Base-by-base conservation (phyloP, 106 monocot genomes). In the Chionographis japonica region DNA sequence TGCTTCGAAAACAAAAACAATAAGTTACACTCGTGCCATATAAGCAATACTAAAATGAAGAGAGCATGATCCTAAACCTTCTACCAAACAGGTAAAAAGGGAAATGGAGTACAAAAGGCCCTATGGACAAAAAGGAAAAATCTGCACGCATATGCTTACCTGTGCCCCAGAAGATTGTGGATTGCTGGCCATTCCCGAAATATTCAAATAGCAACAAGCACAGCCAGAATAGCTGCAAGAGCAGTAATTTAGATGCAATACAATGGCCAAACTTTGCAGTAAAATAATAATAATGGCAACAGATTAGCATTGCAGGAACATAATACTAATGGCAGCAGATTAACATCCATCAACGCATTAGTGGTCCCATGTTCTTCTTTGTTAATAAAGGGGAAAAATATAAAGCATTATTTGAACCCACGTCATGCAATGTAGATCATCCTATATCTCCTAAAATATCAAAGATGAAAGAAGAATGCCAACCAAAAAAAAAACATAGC, bases 81-180 rank as follows among this genome's bases (percentile, higher is more conserved):
- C 52, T 54, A 54, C 0, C 14, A 18, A 63, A 11, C 14, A 13
- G 38, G 8, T 67, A 37, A 56, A 42, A 52, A 4, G 12, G 15
- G 51, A 27, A 71, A 37, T 37, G 49, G 46, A 37, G 56, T 4
- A 66, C 3, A 51, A 19, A 19, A 40, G 27, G 27, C 27, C 1
- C 27, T 27, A 27, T 38, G 12, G 18, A 18, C 12, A 69, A 13
- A 49, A 0, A 36, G 40, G 50, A 18, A 54, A 17, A 6, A 2
- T 41, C 19, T 35, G 4, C 15, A 68, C 61, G 58, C 6, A 13
- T 58, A 38, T 3, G 20, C 13, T 46, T 80, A 90, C 90, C 90
- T 83, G 91, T 51, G 80, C 61, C 54, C 83, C 87, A 72, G 91
- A 76, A 71, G 87, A 56, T 37, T 86, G 90, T 64, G 81, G 73